These are phyloP conservation scores for Inga leiocalycina DNA, from an alignment of 306 rosid genomes.

Conservation along the genomic window DNA sequence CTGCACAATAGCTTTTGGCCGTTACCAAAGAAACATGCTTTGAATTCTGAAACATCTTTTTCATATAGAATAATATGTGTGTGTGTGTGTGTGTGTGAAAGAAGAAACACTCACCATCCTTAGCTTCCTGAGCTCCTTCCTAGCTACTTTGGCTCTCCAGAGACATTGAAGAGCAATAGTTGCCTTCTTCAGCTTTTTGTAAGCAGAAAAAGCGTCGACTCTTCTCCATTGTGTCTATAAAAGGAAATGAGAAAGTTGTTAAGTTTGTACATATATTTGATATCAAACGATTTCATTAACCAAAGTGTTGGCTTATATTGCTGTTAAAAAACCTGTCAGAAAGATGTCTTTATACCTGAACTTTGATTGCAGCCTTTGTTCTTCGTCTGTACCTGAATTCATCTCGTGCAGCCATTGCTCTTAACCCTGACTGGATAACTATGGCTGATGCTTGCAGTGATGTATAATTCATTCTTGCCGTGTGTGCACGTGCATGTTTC, in stretches of 20 bases:
- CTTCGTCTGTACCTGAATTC: conserved; percentile 65
- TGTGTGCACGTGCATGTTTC: conserved; percentile 65
- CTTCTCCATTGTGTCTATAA: conserved; percentile 83
- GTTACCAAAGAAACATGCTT: conserved; percentile 22
- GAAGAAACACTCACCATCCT: conserved; percentile 51
- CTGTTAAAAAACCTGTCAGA: conserved; percentile 6
- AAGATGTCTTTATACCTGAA: conserved; percentile 60
- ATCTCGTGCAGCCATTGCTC: conserved; percentile 81
- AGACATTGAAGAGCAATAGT: conserved; percentile 74
- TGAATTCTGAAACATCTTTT: conserved; percentile 18
- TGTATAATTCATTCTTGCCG: conserved; percentile 57
- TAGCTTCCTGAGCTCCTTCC: conserved; percentile 81
- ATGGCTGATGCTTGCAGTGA: conserved; percentile 61
- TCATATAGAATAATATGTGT: conserved; percentile 4
- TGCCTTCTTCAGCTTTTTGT: conserved; percentile 67
- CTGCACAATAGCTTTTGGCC: conserved; percentile 40
- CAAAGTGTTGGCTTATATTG: conserved; percentile 21
- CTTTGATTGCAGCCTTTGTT: conserved; percentile 70
- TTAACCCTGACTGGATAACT: conserved; percentile 75
- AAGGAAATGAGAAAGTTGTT: conserved; percentile 24
- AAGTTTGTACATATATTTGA: background rate
- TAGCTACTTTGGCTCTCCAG: conserved; percentile 81
- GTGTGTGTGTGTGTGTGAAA: background rate
- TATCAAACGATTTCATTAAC: background rate
- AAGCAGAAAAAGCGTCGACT: conserved; percentile 55